Conservation (phyloP, 2,329 filamentous ascomycete species). For the Juglanconis sp. region DNA sequence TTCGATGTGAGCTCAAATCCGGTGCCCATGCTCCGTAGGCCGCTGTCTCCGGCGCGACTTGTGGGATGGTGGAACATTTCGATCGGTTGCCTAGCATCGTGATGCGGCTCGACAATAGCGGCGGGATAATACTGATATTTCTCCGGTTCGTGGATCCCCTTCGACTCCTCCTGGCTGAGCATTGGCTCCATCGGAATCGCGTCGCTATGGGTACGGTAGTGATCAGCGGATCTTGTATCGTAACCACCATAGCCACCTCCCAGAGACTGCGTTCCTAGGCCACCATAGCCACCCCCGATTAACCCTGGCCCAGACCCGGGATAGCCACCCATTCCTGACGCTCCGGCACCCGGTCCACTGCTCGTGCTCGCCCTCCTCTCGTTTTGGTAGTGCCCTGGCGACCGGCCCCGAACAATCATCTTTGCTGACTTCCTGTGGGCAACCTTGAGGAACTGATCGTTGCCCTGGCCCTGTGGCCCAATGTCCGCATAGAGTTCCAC, state of each 20-base stretch:
- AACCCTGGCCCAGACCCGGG: conserved; percentile 32
- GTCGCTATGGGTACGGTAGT: conserved; percentile 45
- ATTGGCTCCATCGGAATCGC: conserved; percentile 50
- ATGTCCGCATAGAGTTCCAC: conserved; percentile 78
- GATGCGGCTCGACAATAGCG: conserved; percentile 46
- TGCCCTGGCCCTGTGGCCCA: conserved; percentile 37
- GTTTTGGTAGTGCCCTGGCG: conserved; percentile 76
- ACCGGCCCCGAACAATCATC: conserved; percentile 83
- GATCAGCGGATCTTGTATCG: conserved; percentile 35
- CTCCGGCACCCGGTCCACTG: conserved; percentile 65
- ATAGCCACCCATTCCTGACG: conserved; percentile 56
- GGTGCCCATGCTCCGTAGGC: conserved; percentile 29
- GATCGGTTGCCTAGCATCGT: conserved; percentile 41
- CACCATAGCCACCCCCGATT: conserved; percentile 37
- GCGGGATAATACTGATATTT: conserved; percentile 55
- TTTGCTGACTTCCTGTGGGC: conserved; percentile 71
- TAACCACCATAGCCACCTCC: conserved; percentile 36
- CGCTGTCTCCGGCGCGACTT: conserved; percentile 30
- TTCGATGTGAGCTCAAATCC: conserved; percentile 35
- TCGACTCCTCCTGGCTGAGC: conserved; percentile 50
- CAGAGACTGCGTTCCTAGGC: conserved; percentile 37
- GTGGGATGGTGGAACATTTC: conserved; percentile 45
- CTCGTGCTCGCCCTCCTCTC: conserved; percentile 66
- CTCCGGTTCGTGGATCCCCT: conserved; percentile 46
- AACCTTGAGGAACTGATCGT: conserved; percentile 64